Base-by-base conservation (phyloP, 192 early-diverging fungal genomes). In the Backusella mclennaniae region DNA sequence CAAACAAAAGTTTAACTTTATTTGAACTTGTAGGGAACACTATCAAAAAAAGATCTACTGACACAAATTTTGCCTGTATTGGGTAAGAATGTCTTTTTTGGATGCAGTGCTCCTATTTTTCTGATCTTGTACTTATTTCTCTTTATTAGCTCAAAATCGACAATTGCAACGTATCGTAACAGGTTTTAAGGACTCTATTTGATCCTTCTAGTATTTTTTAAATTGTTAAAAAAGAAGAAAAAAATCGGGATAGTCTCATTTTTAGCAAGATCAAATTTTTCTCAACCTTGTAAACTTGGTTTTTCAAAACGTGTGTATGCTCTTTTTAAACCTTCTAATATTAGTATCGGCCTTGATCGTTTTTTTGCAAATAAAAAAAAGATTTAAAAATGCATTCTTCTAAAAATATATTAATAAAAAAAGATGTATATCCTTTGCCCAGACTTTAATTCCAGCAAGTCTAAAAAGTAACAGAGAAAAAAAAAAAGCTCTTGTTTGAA, bases 11-110 rank as follows among this genome's bases (percentile, higher is more conserved):
- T 3, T 59, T 74, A 41, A 21, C 77, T 73, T 35, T 17, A 35
- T 39, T 53, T 46, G 35, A 33, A 53, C 39, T 39, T 84, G 46
- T 77, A 86, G 79, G 83, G 86, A 7, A 79, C 88, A 67, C 42
- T 80, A 21, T 84, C 88, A 39, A 96, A 96, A 66, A 89, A 89
- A 9, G 85, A 86, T 42, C 73, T 95, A 9, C 66, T 96, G 4
- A 79, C 82, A 42, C 88, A 90, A 56, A 78, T 95, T 17, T 75
- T 96, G 35, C 91, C 90, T 0, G 82, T 93, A 1, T 84, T 96
- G 29, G 87, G 93, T 76, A 79, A 81, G 41, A 35, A 44, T 44
- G 6, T 1, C 46, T n/a, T n/a, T 49, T 33, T n/a, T 49, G 46
- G 17, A 49, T 19, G 26, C 29, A 66, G n/a, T 70, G 44, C 17